A percentile compares a stretch with the other conserved stretches of the same genome.
Evolutionary conservation across 129 eudicot species (phyloP).

Genomic region (Flaveria bidentis): DNA sequence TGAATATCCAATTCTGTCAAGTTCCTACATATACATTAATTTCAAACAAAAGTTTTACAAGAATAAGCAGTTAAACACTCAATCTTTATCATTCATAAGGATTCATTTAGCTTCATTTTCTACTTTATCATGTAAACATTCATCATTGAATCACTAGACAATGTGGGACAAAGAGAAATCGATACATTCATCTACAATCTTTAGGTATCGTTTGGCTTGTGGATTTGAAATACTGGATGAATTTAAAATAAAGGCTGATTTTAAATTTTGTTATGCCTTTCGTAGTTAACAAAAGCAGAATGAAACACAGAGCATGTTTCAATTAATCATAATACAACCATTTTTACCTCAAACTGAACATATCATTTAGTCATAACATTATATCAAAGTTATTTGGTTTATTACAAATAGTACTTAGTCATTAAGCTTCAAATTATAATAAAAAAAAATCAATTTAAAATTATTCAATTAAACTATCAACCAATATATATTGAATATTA

Average conservation of each 20-base stretch:
- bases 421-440: neutral
- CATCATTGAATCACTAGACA: neutral
- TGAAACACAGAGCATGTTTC: neutral
- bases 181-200: neutral
- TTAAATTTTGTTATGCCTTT: neutral
- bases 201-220: neutral
- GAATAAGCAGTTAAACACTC: neutral
- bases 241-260: neutral
- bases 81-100: neutral
- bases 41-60: neutral
- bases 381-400: neutral
- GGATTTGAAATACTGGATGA: neutral
- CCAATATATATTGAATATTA: neutral
- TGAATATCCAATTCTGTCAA: constrained; percentile 74
- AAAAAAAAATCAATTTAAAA: neutral
- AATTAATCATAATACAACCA: neutral
- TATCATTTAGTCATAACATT: neutral
- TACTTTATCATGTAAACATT: neutral
- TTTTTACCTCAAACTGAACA: neutral
- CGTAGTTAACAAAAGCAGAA: too few relatives aligned
- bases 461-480: neutral
- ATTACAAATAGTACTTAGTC: neutral
- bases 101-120: too few relatives aligned
- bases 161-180: neutral
- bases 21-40: constrained; percentile 42